Evolutionary conservation across 2,329 filamentous ascomycete genomes (phyloP).

Genomic region (Calonectria hongkongensis): DNA sequence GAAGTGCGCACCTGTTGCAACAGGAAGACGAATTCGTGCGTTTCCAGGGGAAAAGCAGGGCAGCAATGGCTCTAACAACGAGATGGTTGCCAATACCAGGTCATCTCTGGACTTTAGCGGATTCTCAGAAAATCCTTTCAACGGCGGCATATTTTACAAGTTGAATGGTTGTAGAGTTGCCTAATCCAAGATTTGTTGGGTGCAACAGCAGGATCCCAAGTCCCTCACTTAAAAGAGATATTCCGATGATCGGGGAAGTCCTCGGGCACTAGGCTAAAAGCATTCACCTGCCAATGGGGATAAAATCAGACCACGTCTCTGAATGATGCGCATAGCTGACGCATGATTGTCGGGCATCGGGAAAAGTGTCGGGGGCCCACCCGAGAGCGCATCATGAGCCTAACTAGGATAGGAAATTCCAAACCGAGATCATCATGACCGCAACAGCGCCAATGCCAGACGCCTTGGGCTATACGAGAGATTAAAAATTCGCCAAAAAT

Average conservation of each 20-base stretch:
- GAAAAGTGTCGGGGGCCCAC: slow-evolving; percentile 18
- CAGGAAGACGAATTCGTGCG: slow-evolving; percentile 61
- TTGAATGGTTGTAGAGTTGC: neutral
- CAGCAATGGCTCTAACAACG: slow-evolving; percentile 19
- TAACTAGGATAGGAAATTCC: slow-evolving; percentile 26
- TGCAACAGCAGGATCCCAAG: neutral
- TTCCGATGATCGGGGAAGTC: neutral
- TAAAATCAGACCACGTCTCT: neutral
- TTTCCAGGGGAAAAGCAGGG: slow-evolving; percentile 24
- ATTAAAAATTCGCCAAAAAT: neutral
- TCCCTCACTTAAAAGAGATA: slow-evolving; percentile 12
- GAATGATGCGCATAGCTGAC: neutral
- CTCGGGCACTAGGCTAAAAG: neutral
- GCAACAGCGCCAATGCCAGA: neutral
- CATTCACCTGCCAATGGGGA: neutral
- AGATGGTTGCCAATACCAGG: slow-evolving; percentile 17
- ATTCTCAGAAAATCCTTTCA: slow-evolving; percentile 34
- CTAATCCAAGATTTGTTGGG: too few species aligned
- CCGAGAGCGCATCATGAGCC: neutral
- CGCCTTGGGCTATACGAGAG: neutral
- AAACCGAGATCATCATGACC: neutral
- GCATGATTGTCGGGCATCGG: slow-evolving; percentile 31
- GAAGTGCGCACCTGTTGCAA: slow-evolving; percentile 63
- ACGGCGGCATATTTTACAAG: slow-evolving; percentile 25
- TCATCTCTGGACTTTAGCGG: slow-evolving; percentile 24